Conservation (phyloP, 2,329 filamentous ascomycete genomes). For the Xylariaceae sp. region DNA sequence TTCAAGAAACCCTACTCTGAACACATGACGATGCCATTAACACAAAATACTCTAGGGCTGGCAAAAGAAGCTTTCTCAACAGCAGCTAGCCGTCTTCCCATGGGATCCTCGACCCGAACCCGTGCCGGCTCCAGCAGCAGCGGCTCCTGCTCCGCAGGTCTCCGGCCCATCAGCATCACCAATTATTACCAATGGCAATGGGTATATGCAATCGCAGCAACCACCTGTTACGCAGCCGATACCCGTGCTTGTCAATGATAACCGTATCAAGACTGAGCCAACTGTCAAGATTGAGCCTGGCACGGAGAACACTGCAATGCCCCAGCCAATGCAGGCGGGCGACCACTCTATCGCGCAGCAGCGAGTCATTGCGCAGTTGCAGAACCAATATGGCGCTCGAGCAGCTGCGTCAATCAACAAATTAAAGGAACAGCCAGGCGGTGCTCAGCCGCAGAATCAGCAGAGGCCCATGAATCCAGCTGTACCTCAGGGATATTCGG, state of each 20-base stretch:
- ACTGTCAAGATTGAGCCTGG: slow-evolving; percentile 47
- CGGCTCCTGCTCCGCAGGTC: slow-evolving; percentile 26
- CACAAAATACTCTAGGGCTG: slow-evolving; percentile 64
- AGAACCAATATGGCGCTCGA: slow-evolving; percentile 57
- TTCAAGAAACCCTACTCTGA: too few species aligned
- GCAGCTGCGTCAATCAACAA: slow-evolving; percentile 65
- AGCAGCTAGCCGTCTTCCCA: slow-evolving; percentile 83
- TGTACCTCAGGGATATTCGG: slow-evolving; percentile 22
- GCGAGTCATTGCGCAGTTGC: slow-evolving; percentile 54
- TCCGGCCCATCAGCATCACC: slow-evolving; percentile 20
- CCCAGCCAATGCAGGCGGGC: slow-evolving; percentile 6
- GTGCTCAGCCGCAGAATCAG: slow-evolving; percentile 24
- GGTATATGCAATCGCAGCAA: slow-evolving; percentile 28
- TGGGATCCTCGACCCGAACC: slow-evolving; percentile 87
- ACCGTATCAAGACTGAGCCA: slow-evolving; percentile 43
- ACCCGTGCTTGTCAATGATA: slow-evolving; percentile 25
- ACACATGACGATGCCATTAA: slow-evolving; percentile 15
- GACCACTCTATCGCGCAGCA: slow-evolving; percentile 19
- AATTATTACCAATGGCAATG: slow-evolving; percentile 25
- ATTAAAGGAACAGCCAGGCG: slow-evolving; percentile 38
- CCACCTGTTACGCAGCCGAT: slow-evolving; percentile 17
- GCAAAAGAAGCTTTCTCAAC: slow-evolving; percentile 84
- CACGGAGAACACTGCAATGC: slow-evolving; percentile 27
- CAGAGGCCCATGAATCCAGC: slow-evolving; percentile 23
- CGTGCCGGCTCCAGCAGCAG: slow-evolving; percentile 39